phyloP scores from a whole-genome alignment of 2,329 filamentous ascomycete species.

The Thielaviopsis euricoi region DNA sequence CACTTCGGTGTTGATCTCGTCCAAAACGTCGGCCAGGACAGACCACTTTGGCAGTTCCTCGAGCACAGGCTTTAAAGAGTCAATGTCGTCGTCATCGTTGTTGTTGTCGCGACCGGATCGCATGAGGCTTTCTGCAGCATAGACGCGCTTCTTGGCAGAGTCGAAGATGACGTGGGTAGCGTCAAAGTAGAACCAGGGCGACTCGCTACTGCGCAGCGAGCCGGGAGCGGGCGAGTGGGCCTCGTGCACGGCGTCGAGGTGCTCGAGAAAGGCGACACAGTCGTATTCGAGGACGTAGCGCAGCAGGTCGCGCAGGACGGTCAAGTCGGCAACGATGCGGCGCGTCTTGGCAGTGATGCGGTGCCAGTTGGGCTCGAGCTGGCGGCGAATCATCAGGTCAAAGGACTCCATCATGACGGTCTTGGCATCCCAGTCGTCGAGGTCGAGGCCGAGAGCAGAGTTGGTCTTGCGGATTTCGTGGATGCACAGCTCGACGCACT shows the following conservation, averaged over 20 bases:
- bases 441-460: constrained; percentile 53
- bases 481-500: constrained; percentile 91
- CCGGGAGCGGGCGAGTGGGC: constrained; percentile 79
- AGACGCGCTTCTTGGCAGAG: constrained; percentile 75
- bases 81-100: constrained; percentile 21
- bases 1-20: constrained; percentile 82
- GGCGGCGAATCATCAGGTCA: constrained; percentile 70
- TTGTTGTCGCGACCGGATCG: not conserved
- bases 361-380: constrained; percentile 95
- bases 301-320: constrained; percentile 66
- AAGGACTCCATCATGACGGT: constrained; percentile 87
- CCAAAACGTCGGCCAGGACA: constrained; percentile 71
- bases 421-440: constrained; percentile 94
- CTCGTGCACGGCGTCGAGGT: constrained; percentile 84
- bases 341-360: constrained; percentile 87
- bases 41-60: constrained; percentile 94
- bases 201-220: constrained; percentile 74
- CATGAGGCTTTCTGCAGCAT: constrained; percentile 36
- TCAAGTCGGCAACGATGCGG: constrained; percentile 82
- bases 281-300: constrained; percentile 74
- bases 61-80: constrained; percentile 61
- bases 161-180: constrained; percentile 90
- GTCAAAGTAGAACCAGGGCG: constrained; percentile 91
- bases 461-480: constrained; percentile 87
- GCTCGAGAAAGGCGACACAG: constrained; percentile 78